Percentiles rank a stretch among this genome's conserved stretches.
Evolutionary conservation across 352 stramenopile species (phyloP).

Genomic region (Phytophthora meadii): DNA sequence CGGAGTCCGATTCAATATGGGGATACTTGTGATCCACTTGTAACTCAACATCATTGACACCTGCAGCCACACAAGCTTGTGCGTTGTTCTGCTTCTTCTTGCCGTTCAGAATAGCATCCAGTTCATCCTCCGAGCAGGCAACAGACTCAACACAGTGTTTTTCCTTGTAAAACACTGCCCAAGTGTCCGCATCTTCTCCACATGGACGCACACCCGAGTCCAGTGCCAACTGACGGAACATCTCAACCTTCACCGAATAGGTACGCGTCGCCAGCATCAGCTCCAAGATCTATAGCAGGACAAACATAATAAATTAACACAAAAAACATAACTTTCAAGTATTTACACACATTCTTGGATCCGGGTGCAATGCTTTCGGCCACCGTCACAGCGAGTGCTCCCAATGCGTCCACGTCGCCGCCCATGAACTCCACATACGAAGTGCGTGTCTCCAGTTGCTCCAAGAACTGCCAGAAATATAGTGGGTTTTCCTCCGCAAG

Average conservation of each 20-base stretch:
- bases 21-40: slow-evolving; percentile 80
- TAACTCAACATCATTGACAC: slow-evolving; percentile 74
- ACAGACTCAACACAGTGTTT: slow-evolving; percentile 67
- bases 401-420: slow-evolving; percentile 56
- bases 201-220: slow-evolving; percentile 73
- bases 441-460: slow-evolving; percentile 46
- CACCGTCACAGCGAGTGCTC: slow-evolving; percentile 55
- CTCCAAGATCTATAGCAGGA: slow-evolving; percentile 70
- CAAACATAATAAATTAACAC: slow-evolving; percentile 9
- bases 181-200: slow-evolving; percentile 57
- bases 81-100: slow-evolving; percentile 30
- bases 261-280: slow-evolving; percentile 77
- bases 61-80: slow-evolving; percentile 64
- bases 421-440: slow-evolving; percentile 41
- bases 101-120: slow-evolving; percentile 41
- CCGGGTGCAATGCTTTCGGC: slow-evolving; percentile 66
- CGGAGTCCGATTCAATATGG: slow-evolving; percentile 28
- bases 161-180: slow-evolving; percentile 79
- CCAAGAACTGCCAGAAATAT: slow-evolving; percentile 83
- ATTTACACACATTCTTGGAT: slow-evolving; percentile 60
- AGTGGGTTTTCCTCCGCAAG: slow-evolving; percentile 79
- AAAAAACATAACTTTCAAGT: neutral
- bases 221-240: slow-evolving; percentile 82
- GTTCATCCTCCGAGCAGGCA: slow-evolving; percentile 64
- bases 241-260: slow-evolving; percentile 85